These are phyloP conservation scores for Debaryomyces nepalensis DNA, from an alignment of 1,139 yeast species.

Conservation along the genomic window DNA sequence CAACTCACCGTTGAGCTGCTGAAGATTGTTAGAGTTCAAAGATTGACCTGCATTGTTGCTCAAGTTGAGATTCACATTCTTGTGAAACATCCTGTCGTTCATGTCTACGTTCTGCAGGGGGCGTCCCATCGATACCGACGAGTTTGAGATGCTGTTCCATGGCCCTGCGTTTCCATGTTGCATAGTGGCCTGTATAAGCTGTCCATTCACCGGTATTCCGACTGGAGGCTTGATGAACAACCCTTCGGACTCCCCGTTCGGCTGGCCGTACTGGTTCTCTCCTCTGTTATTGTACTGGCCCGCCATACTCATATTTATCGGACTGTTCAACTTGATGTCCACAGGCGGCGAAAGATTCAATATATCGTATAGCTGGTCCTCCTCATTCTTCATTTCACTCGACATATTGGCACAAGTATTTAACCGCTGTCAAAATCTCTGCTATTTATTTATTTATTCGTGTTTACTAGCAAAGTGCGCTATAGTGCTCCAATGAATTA, in stretches of 20 bases:
- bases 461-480: slow-evolving; percentile 1
- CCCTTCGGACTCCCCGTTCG: not conserved
- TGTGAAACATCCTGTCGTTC: slow-evolving; percentile 12
- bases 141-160: not conserved
- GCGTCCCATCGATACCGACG: slow-evolving; percentile 1
- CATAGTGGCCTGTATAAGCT: not conserved
- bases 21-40: slow-evolving; percentile 16
- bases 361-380: slow-evolving; percentile 32
- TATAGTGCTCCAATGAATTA: not conserved
- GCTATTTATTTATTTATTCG: not conserved
- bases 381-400: slow-evolving; percentile 21
- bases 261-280: not conserved
- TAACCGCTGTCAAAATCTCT: slow-evolving; percentile 4
- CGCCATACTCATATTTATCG: slow-evolving; percentile 3
- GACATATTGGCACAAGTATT: slow-evolving; percentile 2
- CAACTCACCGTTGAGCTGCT: slow-evolving; percentile 12
- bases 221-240: slow-evolving; percentile 6
- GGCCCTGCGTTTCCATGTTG: slow-evolving; percentile 2
- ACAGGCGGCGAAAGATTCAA: slow-evolving; percentile 25
- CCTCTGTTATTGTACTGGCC: not conserved
- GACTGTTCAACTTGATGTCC: slow-evolving; percentile 6
- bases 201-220: slow-evolving; percentile 4
- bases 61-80: slow-evolving; percentile 16
- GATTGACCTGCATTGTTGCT: slow-evolving; percentile 14
- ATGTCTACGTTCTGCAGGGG: slow-evolving; percentile 2